These are phyloP conservation scores for Jamesozyma jinghongensis DNA, from an alignment of 805 yeast genomes.

Conservation along the genomic window DNA sequence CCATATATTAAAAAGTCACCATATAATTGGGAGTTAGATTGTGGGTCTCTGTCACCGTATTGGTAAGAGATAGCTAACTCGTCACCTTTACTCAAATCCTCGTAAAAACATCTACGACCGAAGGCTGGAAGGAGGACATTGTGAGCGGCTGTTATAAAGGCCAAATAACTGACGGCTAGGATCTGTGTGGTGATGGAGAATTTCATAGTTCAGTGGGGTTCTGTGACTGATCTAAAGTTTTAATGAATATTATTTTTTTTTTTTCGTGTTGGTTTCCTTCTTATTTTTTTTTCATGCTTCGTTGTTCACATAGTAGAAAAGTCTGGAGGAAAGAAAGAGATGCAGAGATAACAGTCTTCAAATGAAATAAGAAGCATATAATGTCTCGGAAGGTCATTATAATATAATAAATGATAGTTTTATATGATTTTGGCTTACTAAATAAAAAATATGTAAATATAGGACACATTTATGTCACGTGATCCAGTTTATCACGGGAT, in stretches of 20 bases:
- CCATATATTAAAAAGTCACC: slow-evolving; percentile 57
- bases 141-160: slow-evolving; percentile 46
- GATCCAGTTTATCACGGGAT: too few relatives aligned
- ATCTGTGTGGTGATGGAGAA: slow-evolving; percentile 4
- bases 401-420: too few relatives aligned
- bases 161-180: slow-evolving; percentile 5
- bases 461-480: too few relatives aligned
- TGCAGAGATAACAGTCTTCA: too few relatives aligned
- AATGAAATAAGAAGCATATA: too few relatives aligned
- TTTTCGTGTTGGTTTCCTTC: background rate
- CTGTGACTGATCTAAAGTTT: too few relatives aligned
- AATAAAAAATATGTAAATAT: too few relatives aligned
- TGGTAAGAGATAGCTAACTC: slow-evolving; percentile 84
- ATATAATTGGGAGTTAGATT: slow-evolving; percentile 53
- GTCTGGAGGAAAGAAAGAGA: too few relatives aligned
- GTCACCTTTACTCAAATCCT: slow-evolving; percentile 72
- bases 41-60: slow-evolving; percentile 81
- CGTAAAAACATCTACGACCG: slow-evolving; percentile 84
- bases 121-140: slow-evolving; percentile 74
- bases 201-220: slow-evolving; percentile 1
- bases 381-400: too few relatives aligned
- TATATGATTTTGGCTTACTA: too few relatives aligned
- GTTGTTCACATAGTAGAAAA: too few relatives aligned
- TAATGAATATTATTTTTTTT: background rate
- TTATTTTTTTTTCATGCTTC: too few relatives aligned